A percentile compares a stretch with the other conserved stretches of the same genome.
These are phyloP conservation scores for Pachyrhizus erosus DNA, from an alignment of 306 rosid genomes.

Conservation along the genomic window DNA sequence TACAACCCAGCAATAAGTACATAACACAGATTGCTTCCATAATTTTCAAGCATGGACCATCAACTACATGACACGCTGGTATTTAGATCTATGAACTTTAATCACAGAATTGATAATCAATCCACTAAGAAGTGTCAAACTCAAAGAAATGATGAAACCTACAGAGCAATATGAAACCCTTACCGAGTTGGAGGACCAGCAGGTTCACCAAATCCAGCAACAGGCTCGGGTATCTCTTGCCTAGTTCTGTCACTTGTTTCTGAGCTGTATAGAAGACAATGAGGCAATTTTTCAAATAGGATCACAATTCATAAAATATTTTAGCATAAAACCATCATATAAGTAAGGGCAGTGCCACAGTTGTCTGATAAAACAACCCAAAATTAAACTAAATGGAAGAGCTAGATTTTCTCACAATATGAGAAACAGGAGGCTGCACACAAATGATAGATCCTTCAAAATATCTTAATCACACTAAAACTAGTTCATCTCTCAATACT, in stretches of 20 bases:
- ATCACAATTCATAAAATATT: not conserved
- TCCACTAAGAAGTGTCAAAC: not conserved
- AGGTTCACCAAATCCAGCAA: conserved; percentile 51
- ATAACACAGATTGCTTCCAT: not conserved
- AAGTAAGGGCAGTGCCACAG: not conserved
- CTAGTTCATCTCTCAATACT: not conserved
- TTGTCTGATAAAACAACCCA: not conserved
- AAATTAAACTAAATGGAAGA: too few species aligned
- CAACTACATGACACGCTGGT: not conserved
- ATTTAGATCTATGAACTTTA: conserved; percentile 8
- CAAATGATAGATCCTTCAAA: conserved; percentile 19
- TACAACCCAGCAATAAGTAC: not conserved
- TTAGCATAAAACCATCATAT: conserved; percentile 3
- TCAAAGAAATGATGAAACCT: not conserved
- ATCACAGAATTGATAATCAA: not conserved
- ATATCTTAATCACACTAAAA: not conserved
- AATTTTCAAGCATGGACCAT: conserved; percentile 12
- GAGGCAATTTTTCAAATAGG: conserved; percentile 6
- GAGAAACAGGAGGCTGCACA: not conserved
- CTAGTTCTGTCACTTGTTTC: conserved; percentile 52
- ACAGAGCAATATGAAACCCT: conserved; percentile 42
- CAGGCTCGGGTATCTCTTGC: conserved; percentile 45
- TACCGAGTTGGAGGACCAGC: conserved; percentile 54
- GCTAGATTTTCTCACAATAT: not conserved
- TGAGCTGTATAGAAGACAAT: conserved; percentile 52